phyloP scores from a whole-genome alignment of 208 protist species.

The Trichomonas gallinae region DNA sequence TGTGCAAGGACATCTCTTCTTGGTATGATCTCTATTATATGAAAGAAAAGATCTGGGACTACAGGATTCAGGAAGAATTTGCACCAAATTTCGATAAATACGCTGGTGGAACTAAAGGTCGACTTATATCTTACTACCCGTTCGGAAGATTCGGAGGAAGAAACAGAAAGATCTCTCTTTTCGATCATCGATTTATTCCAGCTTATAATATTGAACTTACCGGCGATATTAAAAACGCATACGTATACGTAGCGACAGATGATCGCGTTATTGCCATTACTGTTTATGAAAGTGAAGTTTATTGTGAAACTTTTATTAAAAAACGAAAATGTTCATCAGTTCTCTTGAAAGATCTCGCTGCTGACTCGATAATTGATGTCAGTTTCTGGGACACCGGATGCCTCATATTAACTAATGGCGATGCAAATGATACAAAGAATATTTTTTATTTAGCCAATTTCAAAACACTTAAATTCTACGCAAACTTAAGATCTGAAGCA shows the following conservation, averaged over 20 bases:
- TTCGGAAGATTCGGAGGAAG: neutral
- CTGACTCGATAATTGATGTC: neutral
- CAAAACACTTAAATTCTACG: neutral
- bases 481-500: neutral
- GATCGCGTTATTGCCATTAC: neutral
- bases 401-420: neutral
- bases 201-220: neutral
- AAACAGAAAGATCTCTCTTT: neutral
- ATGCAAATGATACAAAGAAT: too few species aligned
- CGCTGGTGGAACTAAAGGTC: neutral
- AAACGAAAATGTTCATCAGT: neutral
- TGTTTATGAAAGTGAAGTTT: too few species aligned
- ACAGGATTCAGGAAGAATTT: too few species aligned
- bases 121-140: neutral
- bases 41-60: too few species aligned
- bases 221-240: neutral
- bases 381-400: neutral
- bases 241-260: neutral
- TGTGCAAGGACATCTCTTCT: too few species aligned
- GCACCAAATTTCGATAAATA: neutral
- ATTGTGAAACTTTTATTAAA: neutral
- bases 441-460: neutral
- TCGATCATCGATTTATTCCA: neutral
- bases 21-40: too few species aligned
- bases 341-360: neutral